Base-by-base conservation (phyloP, 2,329 filamentous ascomycete species). In the Cladosporium austrohemisphaericum region DNA sequence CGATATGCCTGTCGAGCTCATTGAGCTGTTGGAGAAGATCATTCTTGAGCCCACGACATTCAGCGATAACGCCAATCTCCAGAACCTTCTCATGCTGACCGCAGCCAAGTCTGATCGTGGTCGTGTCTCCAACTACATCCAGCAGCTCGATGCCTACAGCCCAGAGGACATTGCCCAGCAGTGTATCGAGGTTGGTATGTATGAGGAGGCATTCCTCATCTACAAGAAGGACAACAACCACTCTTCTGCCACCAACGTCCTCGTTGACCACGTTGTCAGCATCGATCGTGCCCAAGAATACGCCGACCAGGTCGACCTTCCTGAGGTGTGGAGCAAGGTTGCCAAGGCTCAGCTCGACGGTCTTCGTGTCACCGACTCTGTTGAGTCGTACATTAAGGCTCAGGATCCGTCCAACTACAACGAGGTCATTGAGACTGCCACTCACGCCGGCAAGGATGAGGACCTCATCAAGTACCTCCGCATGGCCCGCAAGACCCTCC, bases 1-100 rank as follows among this genome's bases (percentile, higher is more conserved):
- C 50, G 93, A 98, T 64, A 78, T 98, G 58, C 93, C 93, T 7
- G 84, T 85, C 4, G 93, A 98, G 75, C 80, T 98, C 44, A 97
- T 98, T 62, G 94, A 98, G 70, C 81, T 98, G 29, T 80, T 98
- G 14, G 94, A 98, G 77, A 98, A 97, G 83, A 98, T 98, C 59
- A 92, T 98, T 25, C 76, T 98, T n/a, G 93, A 98, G 76, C 94
- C 93, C n/a, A 95, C 92, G 4, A 88, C 88, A 4, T 98, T 98
- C 77, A 96, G 89, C 62, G 94, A 98, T 72, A 98, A 98, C 71
- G 82, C 89, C 64, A 96, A 88, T 68, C 77, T 98, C 51, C 94
- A 98, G 72, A 98, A 98, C 70, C 74, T 98, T 52, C 81, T 98
- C 54, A 88, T 98, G 77, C 85, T 97, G 63, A 98, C 93, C 20